Base-by-base conservation (phyloP, 2,329 filamentous ascomycete species). In the Ophiostoma ips region DNA sequence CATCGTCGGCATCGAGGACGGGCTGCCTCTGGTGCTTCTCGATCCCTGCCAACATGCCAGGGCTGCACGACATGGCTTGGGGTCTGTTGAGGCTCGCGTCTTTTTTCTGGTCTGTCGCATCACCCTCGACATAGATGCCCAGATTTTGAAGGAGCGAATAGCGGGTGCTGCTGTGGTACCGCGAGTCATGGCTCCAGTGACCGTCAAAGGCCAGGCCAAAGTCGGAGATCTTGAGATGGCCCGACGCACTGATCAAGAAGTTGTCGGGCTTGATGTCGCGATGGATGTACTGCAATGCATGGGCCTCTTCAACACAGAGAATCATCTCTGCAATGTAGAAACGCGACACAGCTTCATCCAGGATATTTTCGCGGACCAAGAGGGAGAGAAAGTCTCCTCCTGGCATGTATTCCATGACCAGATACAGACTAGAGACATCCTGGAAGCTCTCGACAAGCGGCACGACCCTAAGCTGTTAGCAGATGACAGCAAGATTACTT, bases 341-440 rank as follows among this genome's bases (percentile, higher is more conserved):
- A 55, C 78, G 83, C 5, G 89, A 81, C 40, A 86, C 78, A 1
- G 75, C 70, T 63, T 96, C 92, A 50, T 79, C 79, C 2, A 98
- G 71, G 2, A 86, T 77, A 54, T 92, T 88, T 60, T 94, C 85
- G 15, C 89, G 80, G 50, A 95, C 84, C 15, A 98, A 68, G 0
- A 95, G 66, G 1, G 86, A 86, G 0, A 98, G 72, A 57, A 98
- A 96, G 62, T 98, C 90, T 0, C 92, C 90, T 0, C 90, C 92
- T 2, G 94, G 83, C 87, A 95, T 95, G 62, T 94, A 98, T 53
- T 96, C 89, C 88, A 96, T 95, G 48, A 95, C 84, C 6, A 98
- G 77, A 59, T 96, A 96, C 6, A 98, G 72, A 58, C 86, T 87
- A 38, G 77, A 75, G 34, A 76, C 70, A 62, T 96, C 92, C 63